A percentile compares a stretch with the other conserved stretches of the same genome.
These are phyloP conservation scores for Blastobotrys muscicola DNA, from an alignment of 805 yeast species.

Conservation along the genomic window DNA sequence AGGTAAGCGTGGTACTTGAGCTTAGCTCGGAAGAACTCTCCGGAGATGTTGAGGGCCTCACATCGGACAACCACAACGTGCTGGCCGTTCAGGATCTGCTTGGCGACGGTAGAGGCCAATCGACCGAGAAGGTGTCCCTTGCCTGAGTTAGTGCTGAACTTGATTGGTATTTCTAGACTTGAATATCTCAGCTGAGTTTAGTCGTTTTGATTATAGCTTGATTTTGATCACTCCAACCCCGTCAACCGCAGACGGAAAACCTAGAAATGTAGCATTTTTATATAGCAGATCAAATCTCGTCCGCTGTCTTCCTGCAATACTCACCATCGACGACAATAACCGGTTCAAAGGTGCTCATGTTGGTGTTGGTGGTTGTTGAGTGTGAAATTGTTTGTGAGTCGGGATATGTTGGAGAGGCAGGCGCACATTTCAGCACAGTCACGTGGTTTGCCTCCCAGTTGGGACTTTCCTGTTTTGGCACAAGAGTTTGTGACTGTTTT, in stretches of 20 bases:
- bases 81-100: constrained; percentile 97
- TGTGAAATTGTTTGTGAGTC: background rate
- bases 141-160: constrained; percentile 30
- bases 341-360: constrained; percentile 86
- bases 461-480: background rate
- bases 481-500: background rate
- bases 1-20: constrained; percentile 99
- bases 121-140: constrained; percentile 99
- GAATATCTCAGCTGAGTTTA: too few species aligned
- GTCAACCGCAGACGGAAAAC: too few species aligned
- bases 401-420: background rate
- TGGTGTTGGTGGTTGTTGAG: constrained; percentile 9
- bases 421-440: too few species aligned
- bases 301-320: background rate
- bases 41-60: constrained; percentile 96
- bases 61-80: constrained; percentile 95
- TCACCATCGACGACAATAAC: constrained; percentile 93
- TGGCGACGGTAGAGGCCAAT: constrained; percentile 97
- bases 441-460: too few species aligned
- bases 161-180: background rate
- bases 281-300: background rate
- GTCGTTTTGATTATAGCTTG: too few species aligned
- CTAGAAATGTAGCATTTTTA: too few species aligned
- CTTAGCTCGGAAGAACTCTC: constrained; percentile 99
- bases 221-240: too few species aligned